phyloP scores from a whole-genome alignment of 225 moss, liverwort and hornwort genomes.

The Pleurozium schreberi region DNA sequence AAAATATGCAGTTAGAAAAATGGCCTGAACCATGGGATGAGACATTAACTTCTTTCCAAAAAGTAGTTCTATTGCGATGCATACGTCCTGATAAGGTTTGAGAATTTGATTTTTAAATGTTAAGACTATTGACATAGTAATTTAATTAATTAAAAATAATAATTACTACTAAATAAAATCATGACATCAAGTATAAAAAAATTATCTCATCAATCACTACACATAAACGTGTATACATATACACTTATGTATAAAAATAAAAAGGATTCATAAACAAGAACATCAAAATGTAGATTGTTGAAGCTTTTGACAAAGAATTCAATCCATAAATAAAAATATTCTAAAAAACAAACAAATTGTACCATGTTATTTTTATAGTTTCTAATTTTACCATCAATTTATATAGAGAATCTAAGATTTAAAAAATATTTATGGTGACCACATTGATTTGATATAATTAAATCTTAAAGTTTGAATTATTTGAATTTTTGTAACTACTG shows the following conservation, averaged over 20 bases:
- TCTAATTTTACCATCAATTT: not conserved
- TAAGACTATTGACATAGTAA: not conserved
- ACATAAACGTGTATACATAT: too few relatives aligned
- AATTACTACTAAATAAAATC: not conserved
- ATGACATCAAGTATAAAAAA: not conserved
- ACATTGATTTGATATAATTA: not conserved
- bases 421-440: too few relatives aligned
- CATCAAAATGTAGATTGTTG: too few relatives aligned
- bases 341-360: accelerated
- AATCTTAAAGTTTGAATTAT: not conserved
- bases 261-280: not conserved
- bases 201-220: too few relatives aligned
- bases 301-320: not conserved
- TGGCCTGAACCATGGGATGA: slow-evolving; percentile 47
- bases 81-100: slow-evolving; percentile 78
- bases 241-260: not conserved
- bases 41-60: slow-evolving; percentile 42
- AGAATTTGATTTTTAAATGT: too few relatives aligned
- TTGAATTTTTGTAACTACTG: not conserved
- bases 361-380: accelerated
- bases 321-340: accelerated
- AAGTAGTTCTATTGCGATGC: slow-evolving; percentile 49
- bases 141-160: not conserved
- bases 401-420: too few relatives aligned
- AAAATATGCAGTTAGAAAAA: slow-evolving; percentile 32